Base-by-base conservation (phyloP, 441 rosid genomes). In the Croton setiger region DNA sequence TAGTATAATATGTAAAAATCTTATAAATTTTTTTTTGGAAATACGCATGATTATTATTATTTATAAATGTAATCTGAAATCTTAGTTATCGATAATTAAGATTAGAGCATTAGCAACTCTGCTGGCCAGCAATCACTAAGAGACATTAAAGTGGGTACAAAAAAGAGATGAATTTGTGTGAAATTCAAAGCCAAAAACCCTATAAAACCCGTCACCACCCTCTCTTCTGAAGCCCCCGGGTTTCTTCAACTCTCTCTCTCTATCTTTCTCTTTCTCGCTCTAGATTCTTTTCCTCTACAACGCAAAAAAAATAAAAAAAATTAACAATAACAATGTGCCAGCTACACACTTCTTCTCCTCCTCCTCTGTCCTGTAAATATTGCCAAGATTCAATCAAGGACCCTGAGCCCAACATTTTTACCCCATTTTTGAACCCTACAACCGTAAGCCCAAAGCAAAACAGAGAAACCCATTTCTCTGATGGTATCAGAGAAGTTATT, bases 401-500 rank as follows among this genome's bases (percentile, higher is more conserved):
- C 78, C 74, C 78, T 39, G 66, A 75, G 69, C 67, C 43, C 43
- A 39, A 39, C 7, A 39, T 39, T 39, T 39, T 5, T 8, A 39
- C 43, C 6, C 43, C 43, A 39, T 27, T 27, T 27, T 39, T 39
- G 43, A 39, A 4, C 43, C 9, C 43, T 39, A 39, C 2, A 27
- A 27, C 31, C 31, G 31, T 5, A 39, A 39, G 43, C 55, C 14
- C 0, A 14, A 7, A 20, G 15, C 57, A 14, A 10, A 39, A 70
- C 15, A 63, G n/a, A n/a, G 7, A 6, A 27, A 66, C 66, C 71
- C 80, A 37, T 72, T 68, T 83, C 51, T 45, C 78, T 33, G 69
- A 61, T 1, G 80, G 77, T 9, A 8, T 77, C 68, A 76, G 65
- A 7, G 98, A 93, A 78, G 78, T 85, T 31, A 72, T 78, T 52